Evolutionary conservation across 306 rosid genomes (phyloP).

Genomic region (Cicer pinnatifidum): DNA sequence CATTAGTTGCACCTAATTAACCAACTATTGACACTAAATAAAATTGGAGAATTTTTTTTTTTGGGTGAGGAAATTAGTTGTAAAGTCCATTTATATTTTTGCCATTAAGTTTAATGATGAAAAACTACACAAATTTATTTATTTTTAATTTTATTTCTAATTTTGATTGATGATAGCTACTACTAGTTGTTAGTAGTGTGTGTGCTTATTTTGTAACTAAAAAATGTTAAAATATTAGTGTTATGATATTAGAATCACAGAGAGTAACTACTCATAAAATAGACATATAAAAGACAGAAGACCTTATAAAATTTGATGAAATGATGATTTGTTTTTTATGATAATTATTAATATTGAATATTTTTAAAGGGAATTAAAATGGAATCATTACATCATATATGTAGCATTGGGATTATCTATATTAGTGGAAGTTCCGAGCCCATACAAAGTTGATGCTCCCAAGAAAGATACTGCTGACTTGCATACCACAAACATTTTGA

Average conservation of each 20-base stretch:
- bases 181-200: too few relatives aligned
- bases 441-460: conserved; percentile 64
- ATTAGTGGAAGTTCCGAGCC: conserved; percentile 44
- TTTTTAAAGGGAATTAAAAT: neutral
- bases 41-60: too few relatives aligned
- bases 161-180: too few relatives aligned
- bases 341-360: too few relatives aligned
- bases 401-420: conserved; percentile 44
- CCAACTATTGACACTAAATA: conserved; percentile 32
- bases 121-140: neutral
- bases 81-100: neutral
- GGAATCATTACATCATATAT: neutral
- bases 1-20: conserved; percentile 55
- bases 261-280: too few relatives aligned
- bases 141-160: neutral
- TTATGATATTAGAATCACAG: too few relatives aligned
- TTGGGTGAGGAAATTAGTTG: too few relatives aligned
- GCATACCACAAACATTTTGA: conserved; percentile 54
- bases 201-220: too few relatives aligned
- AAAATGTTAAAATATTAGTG: too few relatives aligned
- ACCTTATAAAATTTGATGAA: neutral
- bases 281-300: too few relatives aligned
- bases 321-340: too few relatives aligned
- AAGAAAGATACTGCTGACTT: conserved; percentile 64
- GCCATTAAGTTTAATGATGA: neutral